Conservation (phyloP, 2,329 filamentous ascomycete genomes). For the Trichoderma atroviride region DNA sequence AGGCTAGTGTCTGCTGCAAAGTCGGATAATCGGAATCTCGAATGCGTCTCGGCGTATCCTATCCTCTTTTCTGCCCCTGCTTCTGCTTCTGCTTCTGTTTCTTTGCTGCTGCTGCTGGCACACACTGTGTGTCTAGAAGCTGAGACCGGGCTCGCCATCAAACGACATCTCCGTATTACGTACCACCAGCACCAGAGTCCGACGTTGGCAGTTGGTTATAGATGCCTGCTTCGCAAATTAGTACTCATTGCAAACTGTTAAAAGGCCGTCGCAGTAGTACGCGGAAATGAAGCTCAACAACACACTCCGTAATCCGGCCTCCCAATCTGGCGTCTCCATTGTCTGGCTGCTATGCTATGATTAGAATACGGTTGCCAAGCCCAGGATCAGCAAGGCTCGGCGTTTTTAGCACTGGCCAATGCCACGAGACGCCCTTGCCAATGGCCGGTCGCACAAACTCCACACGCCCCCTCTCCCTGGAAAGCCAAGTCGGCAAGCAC, state of each 20-base stretch:
- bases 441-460: background rate
- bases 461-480: conserved; percentile 17
- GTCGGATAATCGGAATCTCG: conserved; percentile 8
- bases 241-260: background rate
- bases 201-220: background rate
- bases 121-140: background rate
- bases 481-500: conserved; percentile 28
- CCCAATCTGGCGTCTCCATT: background rate
- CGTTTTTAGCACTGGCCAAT: conserved; percentile 12
- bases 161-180: background rate
- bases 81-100: background rate
- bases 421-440: conserved; percentile 23
- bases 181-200: background rate
- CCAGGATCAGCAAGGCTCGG: conserved; percentile 13
- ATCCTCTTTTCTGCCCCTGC: background rate
- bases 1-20: background rate
- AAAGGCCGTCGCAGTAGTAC: background rate
- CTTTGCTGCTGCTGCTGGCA: no score
- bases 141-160: background rate
- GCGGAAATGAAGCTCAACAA: background rate
- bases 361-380: conserved; percentile 12
- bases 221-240: background rate
- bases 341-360: background rate
- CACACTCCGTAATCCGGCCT: background rate
- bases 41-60: background rate